phyloP scores from a whole-genome alignment of 257 asterid species.

The Osmanthus fragrans region DNA sequence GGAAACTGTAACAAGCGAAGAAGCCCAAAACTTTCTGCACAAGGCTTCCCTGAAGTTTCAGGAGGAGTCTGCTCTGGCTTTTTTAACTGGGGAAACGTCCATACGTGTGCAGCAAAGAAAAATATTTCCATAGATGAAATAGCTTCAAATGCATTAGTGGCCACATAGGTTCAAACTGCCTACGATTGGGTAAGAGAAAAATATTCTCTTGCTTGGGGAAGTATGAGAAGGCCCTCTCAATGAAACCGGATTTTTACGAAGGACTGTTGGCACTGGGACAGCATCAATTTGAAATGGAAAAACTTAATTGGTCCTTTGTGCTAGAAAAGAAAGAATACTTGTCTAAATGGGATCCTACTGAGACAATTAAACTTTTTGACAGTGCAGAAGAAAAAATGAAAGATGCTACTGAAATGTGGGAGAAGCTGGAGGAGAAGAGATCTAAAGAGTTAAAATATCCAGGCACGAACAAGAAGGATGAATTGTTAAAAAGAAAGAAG shows the following conservation, averaged over 20 bases:
- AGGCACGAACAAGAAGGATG: conserved; percentile 60
- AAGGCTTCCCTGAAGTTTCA: conserved; percentile 84
- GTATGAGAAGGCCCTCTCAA: conserved; percentile 73
- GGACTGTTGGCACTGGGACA: conserved; percentile 84
- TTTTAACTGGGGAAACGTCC: conserved; percentile 98
- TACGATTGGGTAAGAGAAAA: conserved; percentile 88
- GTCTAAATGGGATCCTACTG: conserved; percentile 77
- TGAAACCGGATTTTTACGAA: conserved; percentile 82
- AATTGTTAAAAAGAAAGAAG: conserved; percentile 57
- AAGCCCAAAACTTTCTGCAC: conserved; percentile 78
- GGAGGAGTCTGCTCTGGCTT: conserved; percentile 93
- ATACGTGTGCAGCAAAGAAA: conserved; percentile 96
- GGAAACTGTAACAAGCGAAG: conserved; percentile 86
- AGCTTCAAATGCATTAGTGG: conserved; percentile 60
- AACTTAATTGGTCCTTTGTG: conserved; percentile 89
- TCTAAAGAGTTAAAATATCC: conserved; percentile 66
- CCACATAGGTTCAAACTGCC: conserved; percentile 73
- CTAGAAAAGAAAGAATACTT: conserved; percentile 75
- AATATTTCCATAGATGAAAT: conserved; percentile 84
- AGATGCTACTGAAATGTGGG: conserved; percentile 91
- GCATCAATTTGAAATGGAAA: conserved; percentile 97
- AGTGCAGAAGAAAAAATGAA: conserved; percentile 84
- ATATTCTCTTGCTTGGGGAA: conserved; percentile 72
- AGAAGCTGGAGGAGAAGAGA: conserved; percentile 83
- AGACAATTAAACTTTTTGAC: conserved; percentile 70